phyloP scores from a whole-genome alignment of 768 basidiomycete genomes.

The Russula olivacea region DNA sequence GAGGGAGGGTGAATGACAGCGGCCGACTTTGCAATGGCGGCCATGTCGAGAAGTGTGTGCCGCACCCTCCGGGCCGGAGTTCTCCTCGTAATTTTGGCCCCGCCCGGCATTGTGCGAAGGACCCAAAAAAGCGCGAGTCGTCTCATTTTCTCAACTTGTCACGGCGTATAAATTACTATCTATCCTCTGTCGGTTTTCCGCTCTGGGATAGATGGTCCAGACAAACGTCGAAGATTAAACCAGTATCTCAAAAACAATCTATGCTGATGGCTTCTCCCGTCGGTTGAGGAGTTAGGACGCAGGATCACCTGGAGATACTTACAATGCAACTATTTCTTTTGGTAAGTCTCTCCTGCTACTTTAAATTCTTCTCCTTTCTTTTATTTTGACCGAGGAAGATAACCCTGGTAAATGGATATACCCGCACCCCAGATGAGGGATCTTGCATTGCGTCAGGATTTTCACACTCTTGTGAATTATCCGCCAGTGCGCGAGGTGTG shows the following conservation, averaged over 20 bases:
- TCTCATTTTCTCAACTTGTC: slow-evolving; percentile 24
- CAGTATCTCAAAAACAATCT: slow-evolving; percentile 85
- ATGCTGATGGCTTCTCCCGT: slow-evolving; percentile 84
- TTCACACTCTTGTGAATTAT: slow-evolving; percentile 22
- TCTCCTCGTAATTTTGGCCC: not conserved
- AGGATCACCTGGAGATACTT: slow-evolving; percentile 84
- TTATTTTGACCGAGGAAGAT: slow-evolving; percentile 55
- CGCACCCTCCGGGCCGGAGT: not conserved
- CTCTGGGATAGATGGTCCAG: slow-evolving; percentile 71
- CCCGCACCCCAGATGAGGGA: slow-evolving; percentile 43
- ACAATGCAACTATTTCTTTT: slow-evolving; percentile 38
- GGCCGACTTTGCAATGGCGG: slow-evolving; percentile 13
- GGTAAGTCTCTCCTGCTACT: not conserved
- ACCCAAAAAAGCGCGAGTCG: not conserved
- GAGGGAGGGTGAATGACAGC: slow-evolving; percentile 30
- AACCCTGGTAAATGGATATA: slow-evolving; percentile 87
- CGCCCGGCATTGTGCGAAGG: slow-evolving; percentile 11
- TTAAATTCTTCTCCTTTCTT: slow-evolving; percentile 8
- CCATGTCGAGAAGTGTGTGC: not conserved
- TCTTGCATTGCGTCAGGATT: slow-evolving; percentile 25
- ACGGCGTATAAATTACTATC: slow-evolving; percentile 84
- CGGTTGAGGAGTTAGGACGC: slow-evolving; percentile 88
- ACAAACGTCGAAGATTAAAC: slow-evolving; percentile 76
- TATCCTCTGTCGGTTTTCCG: slow-evolving; percentile 43
- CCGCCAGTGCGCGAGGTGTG: slow-evolving; percentile 49